Conservation (phyloP, 2,329 filamentous ascomycete genomes). For the Colletotrichum simmondsii region DNA sequence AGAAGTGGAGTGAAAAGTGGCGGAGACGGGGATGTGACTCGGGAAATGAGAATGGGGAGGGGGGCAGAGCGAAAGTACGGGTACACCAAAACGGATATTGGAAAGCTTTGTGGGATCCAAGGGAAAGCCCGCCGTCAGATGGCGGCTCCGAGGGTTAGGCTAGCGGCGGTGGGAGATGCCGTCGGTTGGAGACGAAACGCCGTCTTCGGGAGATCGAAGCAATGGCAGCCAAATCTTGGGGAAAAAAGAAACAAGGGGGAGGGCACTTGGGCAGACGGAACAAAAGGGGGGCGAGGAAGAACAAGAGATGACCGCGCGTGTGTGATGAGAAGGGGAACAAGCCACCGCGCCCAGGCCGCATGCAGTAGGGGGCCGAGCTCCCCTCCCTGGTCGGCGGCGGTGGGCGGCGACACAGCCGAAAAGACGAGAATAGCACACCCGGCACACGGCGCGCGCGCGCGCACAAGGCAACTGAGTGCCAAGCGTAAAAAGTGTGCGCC, state of each 20-base stretch:
- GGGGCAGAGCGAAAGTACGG: neutral
- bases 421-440: conserved; percentile 26
- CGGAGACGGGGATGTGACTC: conserved; percentile 24
- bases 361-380: conserved; percentile 34
- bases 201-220: conserved; percentile 30
- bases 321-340: conserved; percentile 24
- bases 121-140: conserved; percentile 2
- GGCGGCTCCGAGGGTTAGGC: conserved; percentile 19
- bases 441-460: conserved; percentile 18
- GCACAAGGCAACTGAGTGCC: neutral
- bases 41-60: conserved; percentile 28
- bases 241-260: conserved; percentile 2
- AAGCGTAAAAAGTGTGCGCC: neutral
- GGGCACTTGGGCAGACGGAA: conserved; percentile 4
- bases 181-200: conserved; percentile 13
- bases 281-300: neutral
- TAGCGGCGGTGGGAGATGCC: conserved; percentile 30
- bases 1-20: conserved; percentile 25
- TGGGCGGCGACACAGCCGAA: conserved; percentile 31
- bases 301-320: conserved; percentile 10
- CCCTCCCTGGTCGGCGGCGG: conserved; percentile 21
- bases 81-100: conserved; percentile 16
- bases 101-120: neutral
- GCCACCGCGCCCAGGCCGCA: conserved; percentile 35
- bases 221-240: conserved; percentile 16